Base-by-base conservation (phyloP, 192 early-diverging fungal genomes). In the Piromyces sp. region DNA sequence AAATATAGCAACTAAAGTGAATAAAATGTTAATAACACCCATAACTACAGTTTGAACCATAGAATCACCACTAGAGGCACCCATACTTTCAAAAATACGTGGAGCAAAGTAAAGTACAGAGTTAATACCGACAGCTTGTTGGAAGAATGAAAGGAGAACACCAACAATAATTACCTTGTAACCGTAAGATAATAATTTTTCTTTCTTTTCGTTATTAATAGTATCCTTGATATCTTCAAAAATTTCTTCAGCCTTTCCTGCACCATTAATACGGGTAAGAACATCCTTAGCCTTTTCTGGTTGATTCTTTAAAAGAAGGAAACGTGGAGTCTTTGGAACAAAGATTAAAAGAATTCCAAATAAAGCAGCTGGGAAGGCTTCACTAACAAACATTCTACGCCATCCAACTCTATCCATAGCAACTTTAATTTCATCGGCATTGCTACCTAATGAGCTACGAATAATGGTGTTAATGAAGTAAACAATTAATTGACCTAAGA, bases 121-220 rank as follows among this genome's bases (percentile, higher is more conserved):
- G 82, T 94, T 94, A 89, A 93, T 92, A 80, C 93, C 93, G 30
- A 92, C 91, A 81, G 89, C 89, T 85, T 93, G 93, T 86, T 94
- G 93, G 85, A 91, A 91, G 29, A 92, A 82, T 83, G 94, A 93
- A 83, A 94, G 84, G 31, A 91, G 80, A 38, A 90, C 85, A 33
- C 87, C 94, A 40, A 95, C 87, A 29, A 92, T 15, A 28, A 93
- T 85, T 81, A 26, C 22, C 0, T n/a, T 0, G n/a, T n/a, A 4
- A 68, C 51, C 51, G 26, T 68, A 68, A n/a, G 51, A 2, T 0
- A 68, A 68, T 2, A 68, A 5, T n/a, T 6, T n/a, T 68, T 68
- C 51, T 0, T 1, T 68, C 5, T 68, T 68, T 68, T 68, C 51
- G 4, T 68, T 13, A 51, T 12, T 5, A 15, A 68, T 1, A n/a